Evolutionary conservation across 139 green algal genomes (phyloP).

Genomic region (Volvox africanus): DNA sequence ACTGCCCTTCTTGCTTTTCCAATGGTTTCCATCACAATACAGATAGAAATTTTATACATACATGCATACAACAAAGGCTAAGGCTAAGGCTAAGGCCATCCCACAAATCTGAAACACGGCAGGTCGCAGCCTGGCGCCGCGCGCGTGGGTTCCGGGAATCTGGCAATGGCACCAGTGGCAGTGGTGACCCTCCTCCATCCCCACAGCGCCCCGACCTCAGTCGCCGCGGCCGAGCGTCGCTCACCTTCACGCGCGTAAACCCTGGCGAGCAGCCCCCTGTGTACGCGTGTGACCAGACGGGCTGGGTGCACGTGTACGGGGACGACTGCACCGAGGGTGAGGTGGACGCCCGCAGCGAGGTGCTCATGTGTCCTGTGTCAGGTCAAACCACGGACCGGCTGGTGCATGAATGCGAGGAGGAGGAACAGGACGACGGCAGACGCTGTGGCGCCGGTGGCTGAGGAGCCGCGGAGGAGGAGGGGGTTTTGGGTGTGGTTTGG

Average conservation of each 20-base stretch:
- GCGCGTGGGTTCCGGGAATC: slow-evolving; percentile 8
- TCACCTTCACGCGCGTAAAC: slow-evolving; percentile 44
- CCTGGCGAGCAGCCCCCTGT: slow-evolving; percentile 35
- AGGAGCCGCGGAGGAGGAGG: slow-evolving; percentile 30
- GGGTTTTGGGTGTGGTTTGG: slow-evolving; percentile 1
- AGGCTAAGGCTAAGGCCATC: too few species aligned
- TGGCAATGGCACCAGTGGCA: background rate
- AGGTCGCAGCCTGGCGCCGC: slow-evolving; percentile 34
- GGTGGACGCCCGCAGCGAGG: slow-evolving; percentile 37
- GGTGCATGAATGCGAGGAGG: slow-evolving; percentile 42
- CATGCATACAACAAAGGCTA: too few species aligned
- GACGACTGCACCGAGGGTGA: slow-evolving; percentile 42
- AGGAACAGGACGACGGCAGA: background rate
- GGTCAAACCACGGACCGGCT: slow-evolving; percentile 37
- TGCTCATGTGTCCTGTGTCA: slow-evolving; percentile 42
- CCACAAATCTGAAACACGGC: too few species aligned
- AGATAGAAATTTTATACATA: too few species aligned
- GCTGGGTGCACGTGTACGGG: slow-evolving; percentile 41
- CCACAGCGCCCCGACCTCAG: slow-evolving; percentile 20
- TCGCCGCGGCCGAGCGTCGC: background rate
- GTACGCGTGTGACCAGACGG: slow-evolving; percentile 37
- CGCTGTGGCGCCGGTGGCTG: background rate
- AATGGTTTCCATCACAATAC: too few species aligned
- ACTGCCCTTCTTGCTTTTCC: too few species aligned
- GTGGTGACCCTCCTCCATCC: background rate